These are phyloP conservation scores for Colletotrichum sp. DNA, from an alignment of 2,329 filamentous ascomycete genomes.

Conservation along the genomic window DNA sequence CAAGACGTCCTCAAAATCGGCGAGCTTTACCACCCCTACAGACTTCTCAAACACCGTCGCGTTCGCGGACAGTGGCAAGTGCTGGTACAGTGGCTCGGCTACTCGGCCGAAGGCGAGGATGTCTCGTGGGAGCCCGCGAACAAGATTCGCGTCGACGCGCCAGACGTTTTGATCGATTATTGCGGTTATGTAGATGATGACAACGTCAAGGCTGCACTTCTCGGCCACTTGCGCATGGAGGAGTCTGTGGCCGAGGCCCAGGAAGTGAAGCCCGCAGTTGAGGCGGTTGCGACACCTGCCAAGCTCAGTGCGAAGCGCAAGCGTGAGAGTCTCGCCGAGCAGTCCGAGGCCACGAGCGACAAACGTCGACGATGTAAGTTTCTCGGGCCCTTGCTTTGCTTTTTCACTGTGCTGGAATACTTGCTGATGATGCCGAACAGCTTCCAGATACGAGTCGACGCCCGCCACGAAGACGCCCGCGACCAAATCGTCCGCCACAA, in stretches of 20 bases:
- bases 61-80: constrained; percentile 19
- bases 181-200: constrained; percentile 1
- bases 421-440: background rate
- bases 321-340: constrained; percentile 2
- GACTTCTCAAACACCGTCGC: constrained; percentile 4
- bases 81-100: constrained; percentile 14
- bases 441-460: constrained; percentile 7
- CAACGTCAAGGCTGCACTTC: background rate
- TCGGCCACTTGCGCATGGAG: background rate
- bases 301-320: constrained; percentile 1
- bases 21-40: constrained; percentile 15
- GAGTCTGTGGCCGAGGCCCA: background rate
- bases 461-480: background rate
- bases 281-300: background rate
- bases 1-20: constrained; percentile 12
- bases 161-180: constrained; percentile 3
- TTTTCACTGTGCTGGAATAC: background rate
- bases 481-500: background rate
- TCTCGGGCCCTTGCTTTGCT: background rate
- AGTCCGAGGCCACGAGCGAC: background rate
- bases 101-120: constrained; percentile 5
- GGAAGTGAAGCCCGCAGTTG: background rate
- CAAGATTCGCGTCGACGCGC: constrained; percentile 9
- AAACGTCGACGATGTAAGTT: constrained; percentile 12
- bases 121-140: constrained; percentile 12